Conservation (phyloP, 2,329 filamentous ascomycete genomes). For the Neonectria neomacrospora region DNA sequence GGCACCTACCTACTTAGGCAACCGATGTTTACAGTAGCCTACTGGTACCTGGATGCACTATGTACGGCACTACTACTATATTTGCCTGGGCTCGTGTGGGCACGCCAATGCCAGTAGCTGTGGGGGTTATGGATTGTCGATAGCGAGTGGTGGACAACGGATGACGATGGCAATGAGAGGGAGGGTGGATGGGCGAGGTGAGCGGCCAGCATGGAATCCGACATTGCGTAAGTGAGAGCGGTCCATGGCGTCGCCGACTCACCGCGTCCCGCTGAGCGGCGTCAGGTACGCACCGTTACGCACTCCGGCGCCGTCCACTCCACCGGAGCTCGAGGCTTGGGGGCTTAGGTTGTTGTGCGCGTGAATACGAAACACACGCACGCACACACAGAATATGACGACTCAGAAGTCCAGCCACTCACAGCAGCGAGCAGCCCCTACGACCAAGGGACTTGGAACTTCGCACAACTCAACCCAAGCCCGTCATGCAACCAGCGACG, state of each 20-base stretch:
- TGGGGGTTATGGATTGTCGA: constrained; percentile 27
- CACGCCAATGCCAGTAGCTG: constrained; percentile 25
- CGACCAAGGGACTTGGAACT: background rate
- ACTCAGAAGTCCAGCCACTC: constrained; percentile 18
- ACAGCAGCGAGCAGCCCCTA: constrained; percentile 9
- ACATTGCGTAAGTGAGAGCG: constrained; percentile 34
- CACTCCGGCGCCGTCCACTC: background rate
- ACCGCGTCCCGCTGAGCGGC: background rate
- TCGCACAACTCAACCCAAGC: constrained; percentile 19
- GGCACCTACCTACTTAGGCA: constrained; percentile 39
- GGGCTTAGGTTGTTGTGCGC: constrained; percentile 8
- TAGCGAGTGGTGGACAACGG: constrained; percentile 34
- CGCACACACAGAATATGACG: constrained; percentile 2
- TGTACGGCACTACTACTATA: constrained; percentile 7
- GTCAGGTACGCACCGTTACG: background rate
- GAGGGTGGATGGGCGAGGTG: constrained; percentile 18
- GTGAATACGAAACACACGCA: constrained; percentile 22
- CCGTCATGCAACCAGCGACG: constrained; percentile 28
- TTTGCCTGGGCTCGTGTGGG: constrained; percentile 26
- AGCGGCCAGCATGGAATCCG: constrained; percentile 21
- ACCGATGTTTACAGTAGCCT: background rate
- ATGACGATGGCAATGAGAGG: constrained; percentile 30
- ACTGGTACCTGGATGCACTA: constrained; percentile 9
- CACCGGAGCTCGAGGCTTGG: constrained; percentile 8
- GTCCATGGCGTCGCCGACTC: background rate